Percentiles rank a stretch among this genome's conserved stretches.
Conservation (phyloP, 2,329 filamentous ascomycete species). For the Cadophora malorum region DNA sequence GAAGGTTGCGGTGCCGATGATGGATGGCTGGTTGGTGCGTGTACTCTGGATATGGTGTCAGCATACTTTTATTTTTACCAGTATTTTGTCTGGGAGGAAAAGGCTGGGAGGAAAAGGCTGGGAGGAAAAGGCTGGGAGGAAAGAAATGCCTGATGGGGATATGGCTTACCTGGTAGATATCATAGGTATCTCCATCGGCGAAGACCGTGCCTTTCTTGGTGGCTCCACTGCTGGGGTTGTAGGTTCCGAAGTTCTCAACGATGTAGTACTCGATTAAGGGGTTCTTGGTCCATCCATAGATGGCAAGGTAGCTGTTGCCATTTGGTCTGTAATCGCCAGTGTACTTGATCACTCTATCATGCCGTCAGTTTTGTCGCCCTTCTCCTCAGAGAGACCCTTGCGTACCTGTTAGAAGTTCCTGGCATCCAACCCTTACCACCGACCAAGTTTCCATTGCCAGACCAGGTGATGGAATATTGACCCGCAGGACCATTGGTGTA, state of each 20-base stretch:
- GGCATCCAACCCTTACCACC: constrained; percentile 58
- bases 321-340: constrained; percentile 49
- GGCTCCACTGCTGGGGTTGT: constrained; percentile 56
- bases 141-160: not conserved
- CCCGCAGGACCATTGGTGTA: constrained; percentile 62
- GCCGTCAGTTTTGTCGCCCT: not conserved
- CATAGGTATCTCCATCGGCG: constrained; percentile 60
- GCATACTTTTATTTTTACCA: not conserved
- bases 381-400: not conserved
- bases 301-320: constrained; percentile 57
- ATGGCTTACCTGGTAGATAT: constrained; percentile 45
- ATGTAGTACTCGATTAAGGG: constrained; percentile 54
- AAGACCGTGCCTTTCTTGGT: constrained; percentile 57
- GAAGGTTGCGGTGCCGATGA: constrained; percentile 57
- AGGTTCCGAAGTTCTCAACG: constrained; percentile 58
- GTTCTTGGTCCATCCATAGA: constrained; percentile 61
- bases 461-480: constrained; percentile 57
- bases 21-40: constrained; percentile 49
- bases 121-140: not conserved
- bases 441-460: constrained; percentile 53
- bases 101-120: no score
- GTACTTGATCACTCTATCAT: constrained; percentile 49
- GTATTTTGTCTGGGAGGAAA: not conserved
- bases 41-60: constrained; percentile 42
- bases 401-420: constrained; percentile 41